These are phyloP conservation scores for Candida khao-thaluensis DNA, from an alignment of 805 yeast species.

Conservation along the genomic window DNA sequence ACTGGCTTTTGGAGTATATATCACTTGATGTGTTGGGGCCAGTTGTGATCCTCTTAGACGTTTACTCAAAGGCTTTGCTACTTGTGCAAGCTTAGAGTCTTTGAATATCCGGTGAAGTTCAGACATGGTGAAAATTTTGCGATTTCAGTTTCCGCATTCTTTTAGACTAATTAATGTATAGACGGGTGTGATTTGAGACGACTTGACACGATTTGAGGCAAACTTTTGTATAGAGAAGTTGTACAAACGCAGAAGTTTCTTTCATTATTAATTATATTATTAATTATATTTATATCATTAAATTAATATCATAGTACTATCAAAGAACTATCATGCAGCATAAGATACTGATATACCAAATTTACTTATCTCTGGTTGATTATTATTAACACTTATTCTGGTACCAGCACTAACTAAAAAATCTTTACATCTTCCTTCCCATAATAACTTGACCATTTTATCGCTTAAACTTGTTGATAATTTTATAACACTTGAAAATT, in stretches of 20 bases:
- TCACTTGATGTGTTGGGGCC: conserved; percentile 69
- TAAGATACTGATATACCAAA: conserved; percentile 65
- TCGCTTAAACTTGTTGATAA: conserved; percentile 68
- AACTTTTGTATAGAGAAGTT: no score
- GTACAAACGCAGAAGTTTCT: no score
- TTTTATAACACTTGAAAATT: conserved; percentile 71
- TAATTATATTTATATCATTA: no score
- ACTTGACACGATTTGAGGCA: no score
- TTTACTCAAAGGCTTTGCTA: conserved; percentile 40
- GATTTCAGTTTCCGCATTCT: conserved; percentile 2
- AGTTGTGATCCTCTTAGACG: conserved; percentile 27
- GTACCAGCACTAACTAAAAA: conserved; percentile 77
- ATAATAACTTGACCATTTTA: conserved; percentile 58
- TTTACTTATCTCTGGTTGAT: conserved; percentile 47
- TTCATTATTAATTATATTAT: no score
- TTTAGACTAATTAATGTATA: no score
- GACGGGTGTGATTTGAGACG: no score
- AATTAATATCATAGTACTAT: no score
- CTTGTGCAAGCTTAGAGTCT: conserved; percentile 44
- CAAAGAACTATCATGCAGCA: no score
- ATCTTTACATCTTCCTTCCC: conserved; percentile 88
- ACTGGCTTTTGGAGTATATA: conserved; percentile 66
- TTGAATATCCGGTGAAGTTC: conserved; percentile 36
- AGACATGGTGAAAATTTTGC: conserved; percentile 19
- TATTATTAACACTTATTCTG: conserved; percentile 42